Base-by-base conservation (phyloP, 345 rosid species). In the Turnera subulata region DNA sequence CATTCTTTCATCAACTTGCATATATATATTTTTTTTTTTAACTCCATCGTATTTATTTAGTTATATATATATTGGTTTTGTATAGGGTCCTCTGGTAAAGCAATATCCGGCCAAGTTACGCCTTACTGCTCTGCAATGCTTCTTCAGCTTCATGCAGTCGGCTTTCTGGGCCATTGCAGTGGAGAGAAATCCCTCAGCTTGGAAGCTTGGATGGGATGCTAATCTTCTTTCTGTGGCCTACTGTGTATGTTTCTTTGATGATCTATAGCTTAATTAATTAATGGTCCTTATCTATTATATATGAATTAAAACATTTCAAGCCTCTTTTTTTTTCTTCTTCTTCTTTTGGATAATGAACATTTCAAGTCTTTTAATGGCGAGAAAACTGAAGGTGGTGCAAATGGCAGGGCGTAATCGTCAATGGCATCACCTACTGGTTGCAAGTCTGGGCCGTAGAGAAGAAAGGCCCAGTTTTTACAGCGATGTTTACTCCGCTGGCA, bases 391-490 rank as follows among this genome's bases (percentile, higher is more conserved):
- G 52, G 32, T 21, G 24, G 19, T 44, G 49, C 44, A 54, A 55
- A 43, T 61, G 38, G 70, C 82, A 91, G 97, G 97, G 97, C 8
- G 65, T 88, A 48, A 52, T 80, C 33, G 84, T 91, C 42, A 82
- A 78, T 50, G 94, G 89, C 6, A 64, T 88, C 11, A 73, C 89
- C 17, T 88, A 85, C 67, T 88, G 94, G 88, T 56, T 91, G 32
- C 98, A 88, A 91, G 81, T 84, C 2, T 88, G 98, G 98, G 73
- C 78, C 0, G 81, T 85, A 58, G 84, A 88, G 78, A 84, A 82
- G 81, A 91, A 78, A 73, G 96, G 97, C 2, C 94, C 97, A 15
- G 89, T 91, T 46, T 91, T 85, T 73, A 74, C 83, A 4, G 76
- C 96, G 46, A 76, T 77, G 54, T 91, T 84, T 73, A 82, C 94